Base-by-base conservation (phyloP, 345 rosid species). In the Combretum micranthum region DNA sequence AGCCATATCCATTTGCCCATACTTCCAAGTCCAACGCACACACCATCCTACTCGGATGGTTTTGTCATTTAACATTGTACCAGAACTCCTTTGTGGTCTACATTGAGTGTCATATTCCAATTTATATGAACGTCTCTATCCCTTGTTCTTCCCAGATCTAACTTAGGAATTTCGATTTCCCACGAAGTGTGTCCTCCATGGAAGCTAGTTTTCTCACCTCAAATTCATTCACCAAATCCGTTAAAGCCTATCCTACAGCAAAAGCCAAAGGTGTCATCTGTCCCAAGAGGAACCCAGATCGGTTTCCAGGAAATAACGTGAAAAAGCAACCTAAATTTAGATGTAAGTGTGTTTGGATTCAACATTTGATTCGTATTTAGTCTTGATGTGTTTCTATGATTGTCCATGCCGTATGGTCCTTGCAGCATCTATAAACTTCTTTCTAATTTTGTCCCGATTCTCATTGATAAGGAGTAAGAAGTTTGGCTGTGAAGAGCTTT, bases 141-240 rank as follows among this genome's bases (percentile, higher is more conserved):
- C 21, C 13, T 60, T 42, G 51, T 55, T 4, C 45, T 26, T 16
- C 26, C 56, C 26, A 13, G 13, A 20, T 12, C 56, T 21, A 26
- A 12, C 39, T 15, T 55, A 18, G 45, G 55, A n/a, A n/a, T n/a
- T n/a, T n/a, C n/a, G n/a, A n/a, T n/a, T n/a, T n/a, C n/a, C n/a
- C n/a, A n/a, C n/a, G n/a, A n/a, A 49, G 53, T 15, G 53, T 6
- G 22, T 26, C 23, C 55, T 51, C 55, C 60, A 88, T 91, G 96
- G 90, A 86, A 63, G 85, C 90, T 76, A 77, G 90, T 68, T 79
- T 82, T 56, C 80, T 85, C 49, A 68, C 81, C 47, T 75, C 91
- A 43, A 82, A 79, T 62, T 64, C 98, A 52, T 76, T 82, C 76
- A 51, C 77, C 65, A 74, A 72, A 44, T 18, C 73, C 44, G 49